Evolutionary conservation across 208 protist species (phyloP).

Genomic region (Trypanosoma brucei): DNA sequence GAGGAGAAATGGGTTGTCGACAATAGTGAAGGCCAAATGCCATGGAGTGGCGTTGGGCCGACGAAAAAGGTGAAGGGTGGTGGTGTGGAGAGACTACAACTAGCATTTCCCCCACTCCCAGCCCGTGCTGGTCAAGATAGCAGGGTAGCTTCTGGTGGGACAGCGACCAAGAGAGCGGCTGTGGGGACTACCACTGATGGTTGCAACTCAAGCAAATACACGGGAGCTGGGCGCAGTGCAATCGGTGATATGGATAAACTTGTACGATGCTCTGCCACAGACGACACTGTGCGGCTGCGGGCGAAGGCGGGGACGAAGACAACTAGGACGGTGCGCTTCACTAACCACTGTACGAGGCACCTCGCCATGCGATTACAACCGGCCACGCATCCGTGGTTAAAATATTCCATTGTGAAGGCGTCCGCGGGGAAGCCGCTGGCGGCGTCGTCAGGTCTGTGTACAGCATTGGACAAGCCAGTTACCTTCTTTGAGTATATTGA

Average conservation of each 20-base stretch:
- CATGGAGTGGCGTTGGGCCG: not conserved
- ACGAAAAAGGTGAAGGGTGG: not conserved
- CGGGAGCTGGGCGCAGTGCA: too few relatives aligned
- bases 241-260: conserved; percentile 1
- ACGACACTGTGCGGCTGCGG: conserved; percentile 31
- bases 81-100: not conserved
- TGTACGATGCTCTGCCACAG: conserved; percentile 53
- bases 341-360: conserved; percentile 52
- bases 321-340: conserved; percentile 53
- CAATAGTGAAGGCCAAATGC: not conserved
- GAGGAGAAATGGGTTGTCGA: not conserved
- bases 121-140: too few relatives aligned
- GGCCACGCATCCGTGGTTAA: conserved; percentile 67
- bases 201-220: too few relatives aligned
- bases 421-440: conserved; percentile 33
- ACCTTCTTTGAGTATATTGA: conserved; percentile 81
- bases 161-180: not conserved
- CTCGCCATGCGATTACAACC: conserved; percentile 58
- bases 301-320: conserved; percentile 28
- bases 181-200: not conserved
- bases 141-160: not conserved
- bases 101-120: not conserved
- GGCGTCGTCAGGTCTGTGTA: not conserved
- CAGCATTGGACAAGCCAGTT: conserved; percentile 22
- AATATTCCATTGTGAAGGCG: conserved; percentile 28